phyloP scores from a whole-genome alignment of 495 filamentous ascomycete species.

The Schizothecium vesticola region DNA sequence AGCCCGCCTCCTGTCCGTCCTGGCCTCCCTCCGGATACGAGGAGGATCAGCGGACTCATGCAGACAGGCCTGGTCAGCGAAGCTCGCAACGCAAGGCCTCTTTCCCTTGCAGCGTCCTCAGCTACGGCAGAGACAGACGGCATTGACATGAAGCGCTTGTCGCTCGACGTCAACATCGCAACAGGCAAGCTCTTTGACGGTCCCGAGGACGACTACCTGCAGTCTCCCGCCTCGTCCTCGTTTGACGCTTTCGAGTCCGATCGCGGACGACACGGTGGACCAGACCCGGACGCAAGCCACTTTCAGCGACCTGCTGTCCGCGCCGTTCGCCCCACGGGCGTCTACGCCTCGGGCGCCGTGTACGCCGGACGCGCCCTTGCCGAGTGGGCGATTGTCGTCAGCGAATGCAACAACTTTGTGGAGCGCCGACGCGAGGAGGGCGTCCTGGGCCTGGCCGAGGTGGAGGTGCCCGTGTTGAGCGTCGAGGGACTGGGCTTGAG shows the following conservation, averaged over 20 bases:
- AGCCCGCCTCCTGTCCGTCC: slow-evolving; percentile 33
- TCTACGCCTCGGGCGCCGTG: slow-evolving; percentile 42
- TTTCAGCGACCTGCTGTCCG: slow-evolving; percentile 20
- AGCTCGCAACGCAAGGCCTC: slow-evolving; percentile 38
- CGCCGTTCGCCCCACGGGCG: slow-evolving; percentile 34
- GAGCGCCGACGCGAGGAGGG: slow-evolving; percentile 83
- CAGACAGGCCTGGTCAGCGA: slow-evolving; percentile 41
- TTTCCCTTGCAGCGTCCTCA: slow-evolving; percentile 15
- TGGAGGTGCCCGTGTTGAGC: slow-evolving; percentile 83
- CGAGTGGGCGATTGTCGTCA: slow-evolving; percentile 81
- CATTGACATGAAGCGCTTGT: slow-evolving; percentile 13
- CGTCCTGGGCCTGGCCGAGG: slow-evolving; percentile 63
- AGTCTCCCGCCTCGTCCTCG: not conserved
- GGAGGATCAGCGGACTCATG: slow-evolving; percentile 38
- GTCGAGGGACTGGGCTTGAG: slow-evolving; percentile 76
- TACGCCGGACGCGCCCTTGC: slow-evolving; percentile 86
- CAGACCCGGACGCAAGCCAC: slow-evolving; percentile 7
- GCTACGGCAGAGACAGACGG: slow-evolving; percentile 8
- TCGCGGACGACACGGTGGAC: slow-evolving; percentile 12
- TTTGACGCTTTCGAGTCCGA: slow-evolving; percentile 18
- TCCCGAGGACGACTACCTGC: slow-evolving; percentile 10
- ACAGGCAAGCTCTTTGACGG: slow-evolving; percentile 10
- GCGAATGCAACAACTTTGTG: slow-evolving; percentile 88
- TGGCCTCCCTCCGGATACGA: slow-evolving; percentile 39
- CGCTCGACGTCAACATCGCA: slow-evolving; percentile 19